phyloP scores from a whole-genome alignment of 2,329 filamentous ascomycete species.

The Alternaria hordeiaustralica region DNA sequence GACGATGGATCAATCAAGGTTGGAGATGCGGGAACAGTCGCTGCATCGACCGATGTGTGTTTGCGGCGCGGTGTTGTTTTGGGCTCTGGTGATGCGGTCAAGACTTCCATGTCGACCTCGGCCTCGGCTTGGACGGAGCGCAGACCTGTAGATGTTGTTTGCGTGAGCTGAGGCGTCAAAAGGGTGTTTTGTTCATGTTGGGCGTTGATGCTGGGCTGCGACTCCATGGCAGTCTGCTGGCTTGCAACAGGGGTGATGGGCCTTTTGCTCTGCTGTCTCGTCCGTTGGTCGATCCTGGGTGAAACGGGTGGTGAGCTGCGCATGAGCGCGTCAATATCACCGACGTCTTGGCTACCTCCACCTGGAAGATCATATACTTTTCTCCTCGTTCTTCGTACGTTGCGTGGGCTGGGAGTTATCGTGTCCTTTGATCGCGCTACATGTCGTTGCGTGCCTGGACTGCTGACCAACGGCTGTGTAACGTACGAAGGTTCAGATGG shows the following conservation, averaged over 20 bases:
- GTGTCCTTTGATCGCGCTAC: conserved; percentile 8
- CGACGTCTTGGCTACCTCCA: conserved; percentile 12
- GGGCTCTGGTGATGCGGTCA: neutral
- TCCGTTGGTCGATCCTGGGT: conserved; percentile 15
- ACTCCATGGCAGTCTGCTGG: conserved; percentile 32
- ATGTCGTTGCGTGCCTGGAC: conserved; percentile 9
- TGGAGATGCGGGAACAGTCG: conserved; percentile 14
- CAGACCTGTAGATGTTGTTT: conserved; percentile 30
- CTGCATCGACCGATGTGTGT: conserved; percentile 8
- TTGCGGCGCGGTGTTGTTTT: conserved; percentile 5
- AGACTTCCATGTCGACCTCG: conserved; percentile 11
- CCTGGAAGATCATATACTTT: conserved; percentile 15
- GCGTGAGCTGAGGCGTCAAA: conserved; percentile 49
- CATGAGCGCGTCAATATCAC: conserved; percentile 6
- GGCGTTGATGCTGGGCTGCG: conserved; percentile 21
- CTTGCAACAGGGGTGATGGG: conserved; percentile 36
- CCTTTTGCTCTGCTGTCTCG: conserved; percentile 20
- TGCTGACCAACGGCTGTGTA: conserved; percentile 4
- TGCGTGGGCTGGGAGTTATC: conserved; percentile 18
- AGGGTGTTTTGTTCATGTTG: conserved; percentile 35
- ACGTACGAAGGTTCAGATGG: conserved; percentile 3
- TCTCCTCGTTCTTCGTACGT: conserved; percentile 19
- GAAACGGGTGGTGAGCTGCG: conserved; percentile 18
- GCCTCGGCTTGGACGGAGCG: conserved; percentile 30
- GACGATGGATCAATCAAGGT: conserved; percentile 21